Evolutionary conservation across 371 early-diverging fungal species (phyloP), one percentile per base, ranked within the genome.

Genomic region (Encephalitozoon intestinalis): DNA sequence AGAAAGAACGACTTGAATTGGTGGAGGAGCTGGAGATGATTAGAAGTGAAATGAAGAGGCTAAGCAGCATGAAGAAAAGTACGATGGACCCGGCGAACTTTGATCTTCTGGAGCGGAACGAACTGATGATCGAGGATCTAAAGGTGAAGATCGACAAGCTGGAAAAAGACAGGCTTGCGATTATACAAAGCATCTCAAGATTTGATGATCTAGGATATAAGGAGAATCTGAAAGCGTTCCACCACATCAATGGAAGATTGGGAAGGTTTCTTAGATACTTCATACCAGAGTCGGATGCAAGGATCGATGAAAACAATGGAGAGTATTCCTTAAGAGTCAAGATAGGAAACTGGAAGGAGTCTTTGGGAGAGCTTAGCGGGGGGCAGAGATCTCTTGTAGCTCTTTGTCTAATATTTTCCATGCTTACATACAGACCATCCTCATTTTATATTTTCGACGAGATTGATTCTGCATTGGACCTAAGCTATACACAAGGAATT

Each of bases 401-500:
- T 0, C 87, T 99, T 21, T 92, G 97, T 2, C 83, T 98, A 63
- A 96, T 99, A 71, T 87, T 99, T 63, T 89, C 96, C 12, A 87
- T 96, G 49, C 88, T 99, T 12, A 94, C 94, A 85, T 96, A 93
- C 85, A 96, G 94, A 82, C 96, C 98, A 3, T 96, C 97, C 0
- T 97, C 98, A 2, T 95, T 99, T 93, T 99, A 98, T 85, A 94
- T 98, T 84, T 87, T 99, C 53, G 99, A 99, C 86, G 99, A 99
- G 84, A 92, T 99, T 0, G 99, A 99, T 86, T 92, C 97, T 2
- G 99, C 99, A 1, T 88, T 99, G 49, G 99, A 99, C 88, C 85
- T 94, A 41, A 92, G 91, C 3, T 96, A 97, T 81, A 98, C 98
- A 4, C 96, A 97, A 81, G 93, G 94, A 75, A 97, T 99, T 83